Conservation (phyloP, 208 protist genomes). For the Vickermania spadyakhi region DNA sequence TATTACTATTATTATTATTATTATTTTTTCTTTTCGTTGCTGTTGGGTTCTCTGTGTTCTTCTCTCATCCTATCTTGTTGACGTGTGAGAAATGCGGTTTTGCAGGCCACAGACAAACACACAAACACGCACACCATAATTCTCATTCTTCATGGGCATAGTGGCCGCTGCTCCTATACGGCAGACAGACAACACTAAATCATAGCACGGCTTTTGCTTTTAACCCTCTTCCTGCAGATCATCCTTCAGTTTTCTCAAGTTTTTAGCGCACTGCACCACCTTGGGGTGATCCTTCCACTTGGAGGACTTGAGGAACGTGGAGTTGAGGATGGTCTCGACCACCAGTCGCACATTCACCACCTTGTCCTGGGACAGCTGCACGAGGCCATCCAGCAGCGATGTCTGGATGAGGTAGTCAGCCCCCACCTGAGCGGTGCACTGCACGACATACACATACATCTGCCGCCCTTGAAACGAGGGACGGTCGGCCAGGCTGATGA, state of each 20-base stretch:
- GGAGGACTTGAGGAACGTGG: constrained; percentile 31
- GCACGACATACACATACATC: constrained; percentile 84
- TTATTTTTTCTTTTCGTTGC: too few relatives aligned
- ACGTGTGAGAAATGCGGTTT: too few relatives aligned
- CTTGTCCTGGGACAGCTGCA: constrained; percentile 49
- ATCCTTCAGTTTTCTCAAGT: neutral
- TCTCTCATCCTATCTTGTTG: too few relatives aligned
- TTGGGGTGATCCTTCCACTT: constrained; percentile 38
- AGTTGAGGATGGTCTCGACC: constrained; percentile 46
- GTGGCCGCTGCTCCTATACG: too few relatives aligned
- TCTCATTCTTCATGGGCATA: too few relatives aligned
- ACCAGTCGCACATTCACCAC: constrained; percentile 89
- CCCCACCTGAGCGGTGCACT: constrained; percentile 61
- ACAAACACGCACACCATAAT: too few relatives aligned
- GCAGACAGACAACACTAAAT: too few relatives aligned
- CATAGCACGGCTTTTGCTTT: too few relatives aligned
- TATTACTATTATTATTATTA: too few relatives aligned
- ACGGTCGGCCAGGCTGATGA: constrained; percentile 62
- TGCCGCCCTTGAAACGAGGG: constrained; percentile 76
- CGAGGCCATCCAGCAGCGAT: constrained; percentile 39
- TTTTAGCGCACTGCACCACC: constrained; percentile 27
- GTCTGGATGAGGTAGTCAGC: constrained; percentile 41
- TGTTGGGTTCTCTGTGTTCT: too few relatives aligned
- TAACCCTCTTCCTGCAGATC: too few relatives aligned
- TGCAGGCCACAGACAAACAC: too few relatives aligned